A percentile compares a stretch with the other conserved stretches of the same genome.
Evolutionary conservation across 768 basidiomycete species (phyloP).

Genomic region (Mycena metata): DNA sequence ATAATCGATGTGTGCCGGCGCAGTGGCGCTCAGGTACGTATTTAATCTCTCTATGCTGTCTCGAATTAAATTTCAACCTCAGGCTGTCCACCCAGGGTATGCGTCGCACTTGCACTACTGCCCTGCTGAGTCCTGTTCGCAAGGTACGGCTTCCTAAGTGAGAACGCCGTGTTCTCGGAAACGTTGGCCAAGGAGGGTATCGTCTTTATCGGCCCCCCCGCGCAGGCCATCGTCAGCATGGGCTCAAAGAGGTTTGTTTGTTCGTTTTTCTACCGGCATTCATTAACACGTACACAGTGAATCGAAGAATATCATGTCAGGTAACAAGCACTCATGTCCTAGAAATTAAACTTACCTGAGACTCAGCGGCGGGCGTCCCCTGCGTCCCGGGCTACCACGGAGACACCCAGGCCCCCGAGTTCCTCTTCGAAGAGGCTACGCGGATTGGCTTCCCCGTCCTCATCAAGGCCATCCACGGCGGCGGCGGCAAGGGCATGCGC

Average conservation of each 20-base stretch:
- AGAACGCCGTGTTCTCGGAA: conserved; percentile 88
- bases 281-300: conserved; percentile 62
- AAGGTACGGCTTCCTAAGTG: conserved; percentile 92
- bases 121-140: not conserved
- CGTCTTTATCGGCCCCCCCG: conserved; percentile 92
- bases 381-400: conserved; percentile 97
- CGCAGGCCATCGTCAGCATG: conserved; percentile 92
- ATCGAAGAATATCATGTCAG: conserved; percentile 95
- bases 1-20: conserved; percentile 86
- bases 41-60: conserved; percentile 17
- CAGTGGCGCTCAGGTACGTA: conserved; percentile 85
- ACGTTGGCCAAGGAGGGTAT: conserved; percentile 82
- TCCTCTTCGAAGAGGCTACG: conserved; percentile 76
- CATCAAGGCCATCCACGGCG: conserved; percentile 97
- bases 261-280: too few species aligned
- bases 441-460: conserved; percentile 90
- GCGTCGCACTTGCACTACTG: not conserved
- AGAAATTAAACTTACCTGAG: not conserved
- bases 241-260: conserved; percentile 87
- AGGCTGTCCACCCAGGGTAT: conserved; percentile 96
- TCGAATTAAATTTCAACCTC: conserved; percentile 11
- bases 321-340: conserved; percentile 52
- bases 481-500: conserved; percentile 97
- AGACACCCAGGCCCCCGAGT: conserved; percentile 78
- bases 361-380: conserved; percentile 85